Conservation (phyloP, 306 rosid species). For the Lathyrus oleraceus region DNA sequence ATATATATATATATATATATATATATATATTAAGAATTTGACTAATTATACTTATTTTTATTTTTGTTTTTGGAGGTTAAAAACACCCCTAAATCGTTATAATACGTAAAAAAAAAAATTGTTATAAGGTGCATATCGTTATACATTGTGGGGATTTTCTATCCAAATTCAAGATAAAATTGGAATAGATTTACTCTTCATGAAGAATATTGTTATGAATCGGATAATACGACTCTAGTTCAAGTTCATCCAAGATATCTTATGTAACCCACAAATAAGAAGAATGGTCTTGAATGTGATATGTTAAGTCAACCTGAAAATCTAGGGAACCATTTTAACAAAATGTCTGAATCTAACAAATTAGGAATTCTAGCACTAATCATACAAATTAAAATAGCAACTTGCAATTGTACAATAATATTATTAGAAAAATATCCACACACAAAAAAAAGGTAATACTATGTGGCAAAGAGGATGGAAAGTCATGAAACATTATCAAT, state of each 20-base stretch:
- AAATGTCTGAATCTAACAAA: slow-evolving; percentile 25
- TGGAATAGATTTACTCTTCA: slow-evolving; percentile 19
- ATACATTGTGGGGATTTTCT: no score
- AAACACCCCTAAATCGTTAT: no score
- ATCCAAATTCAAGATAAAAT: neutral
- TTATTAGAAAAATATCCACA: neutral
- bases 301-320: slow-evolving; percentile 78
- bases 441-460: neutral
- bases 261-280: slow-evolving; percentile 83
- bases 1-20: no score
- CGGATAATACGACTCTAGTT: slow-evolving; percentile 68
- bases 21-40: no score
- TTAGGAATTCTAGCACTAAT: neutral
- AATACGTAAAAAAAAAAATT: no score
- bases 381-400: slow-evolving; percentile 18
- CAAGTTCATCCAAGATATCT: slow-evolving; percentile 63
- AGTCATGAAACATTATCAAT: slow-evolving; percentile 4
- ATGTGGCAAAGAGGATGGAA: neutral
- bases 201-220: slow-evolving; percentile 47
- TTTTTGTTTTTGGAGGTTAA: no score
- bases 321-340: slow-evolving; percentile 2
- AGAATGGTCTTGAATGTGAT: slow-evolving; percentile 79
- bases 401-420: neutral
- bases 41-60: no score
- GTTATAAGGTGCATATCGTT: no score